Evolutionary conservation across 306 rosid genomes (phyloP), one percentile per base, ranked within the genome.

Genomic region (Ormosia semicastrata): DNA sequence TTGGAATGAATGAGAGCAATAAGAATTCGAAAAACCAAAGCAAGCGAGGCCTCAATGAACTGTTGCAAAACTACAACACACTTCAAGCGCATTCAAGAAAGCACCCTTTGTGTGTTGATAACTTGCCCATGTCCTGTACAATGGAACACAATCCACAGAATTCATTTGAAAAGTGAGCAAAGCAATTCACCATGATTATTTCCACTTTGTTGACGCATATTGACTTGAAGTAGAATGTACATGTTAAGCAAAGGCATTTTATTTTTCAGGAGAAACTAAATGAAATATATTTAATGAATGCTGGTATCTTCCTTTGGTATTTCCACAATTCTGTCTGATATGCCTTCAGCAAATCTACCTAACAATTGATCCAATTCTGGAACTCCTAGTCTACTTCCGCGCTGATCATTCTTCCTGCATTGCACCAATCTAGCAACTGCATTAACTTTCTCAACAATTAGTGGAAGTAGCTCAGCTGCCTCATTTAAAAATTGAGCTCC

Each of bases 361-460:
- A 34, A 63, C 71, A 86, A 71, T 52, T 71, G 79, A 46, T 86
- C 56, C 37, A 53, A 68, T 70, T 59, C 81, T 58, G 73, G 46
- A 79, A 59, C 46, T 69, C 77, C 81, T 36, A 41, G 8, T 57
- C 52, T 43, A 66, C 40, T 86, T 70, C 67, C 74, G 57, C 77
- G 43, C 37, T 58, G 49, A 77, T 67, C 65, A 66, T 85, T 85
- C 79, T 84, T 76, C 81, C 85, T 75, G 79, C 60, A 69, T 52
- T 74, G 82, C 81, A 87, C 81, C 84, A 86, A 71, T 84, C 76
- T 87, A 72, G 82, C 79, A 56, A 88, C 67, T 57, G 85, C 63
- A 76, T 87, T 77, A 58, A 91, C 86, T 83, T 93, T 93, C 84
- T 84, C 83, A 75, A 81, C 66, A 68, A 91, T 84, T 80, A 81